Evolutionary conservation across 257 asterid species (phyloP).

Genomic region (Nicotiana obtusifolia): DNA sequence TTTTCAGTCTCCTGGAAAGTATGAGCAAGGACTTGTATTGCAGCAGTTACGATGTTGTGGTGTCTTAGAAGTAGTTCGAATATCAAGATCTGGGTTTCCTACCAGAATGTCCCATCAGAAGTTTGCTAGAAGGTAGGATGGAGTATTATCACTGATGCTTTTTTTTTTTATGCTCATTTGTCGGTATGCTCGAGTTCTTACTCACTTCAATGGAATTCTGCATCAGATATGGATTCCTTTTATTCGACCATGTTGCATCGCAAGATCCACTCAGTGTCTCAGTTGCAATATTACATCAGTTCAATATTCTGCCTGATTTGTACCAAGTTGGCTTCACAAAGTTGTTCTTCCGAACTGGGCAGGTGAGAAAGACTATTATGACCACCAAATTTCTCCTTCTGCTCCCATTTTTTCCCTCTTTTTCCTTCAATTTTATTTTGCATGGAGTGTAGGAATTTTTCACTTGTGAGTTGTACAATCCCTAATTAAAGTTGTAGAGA

Average conservation of each 20-base stretch:
- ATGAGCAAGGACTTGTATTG: conserved; percentile 76
- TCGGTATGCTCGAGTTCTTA: neutral
- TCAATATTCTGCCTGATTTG: conserved; percentile 96
- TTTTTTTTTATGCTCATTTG: neutral
- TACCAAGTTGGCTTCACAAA: conserved; percentile 98
- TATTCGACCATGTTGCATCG: conserved; percentile 83
- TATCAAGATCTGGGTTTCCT: conserved; percentile 97
- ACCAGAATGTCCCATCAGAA: conserved; percentile 93
- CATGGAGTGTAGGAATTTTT: neutral
- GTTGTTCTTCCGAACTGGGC: conserved; percentile 96
- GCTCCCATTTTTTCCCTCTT: neutral
- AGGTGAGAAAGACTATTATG: conserved; percentile 42
- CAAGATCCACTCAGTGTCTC: conserved; percentile 96
- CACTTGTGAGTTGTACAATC: neutral
- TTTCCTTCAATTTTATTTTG: neutral
- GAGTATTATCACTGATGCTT: conserved; percentile 1
- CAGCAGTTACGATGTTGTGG: conserved; percentile 97
- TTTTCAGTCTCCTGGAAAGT: conserved; percentile 72
- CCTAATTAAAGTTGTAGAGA: neutral
- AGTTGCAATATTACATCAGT: conserved; percentile 94
- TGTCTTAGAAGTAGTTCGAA: conserved; percentile 94
- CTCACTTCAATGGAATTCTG: neutral
- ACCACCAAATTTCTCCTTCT: neutral
- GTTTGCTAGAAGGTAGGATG: conserved; percentile 75
- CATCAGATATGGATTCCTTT: conserved; percentile 92